Conservation (phyloP, 2,329 filamentous ascomycete genomes). For the Penicillium sp. region DNA sequence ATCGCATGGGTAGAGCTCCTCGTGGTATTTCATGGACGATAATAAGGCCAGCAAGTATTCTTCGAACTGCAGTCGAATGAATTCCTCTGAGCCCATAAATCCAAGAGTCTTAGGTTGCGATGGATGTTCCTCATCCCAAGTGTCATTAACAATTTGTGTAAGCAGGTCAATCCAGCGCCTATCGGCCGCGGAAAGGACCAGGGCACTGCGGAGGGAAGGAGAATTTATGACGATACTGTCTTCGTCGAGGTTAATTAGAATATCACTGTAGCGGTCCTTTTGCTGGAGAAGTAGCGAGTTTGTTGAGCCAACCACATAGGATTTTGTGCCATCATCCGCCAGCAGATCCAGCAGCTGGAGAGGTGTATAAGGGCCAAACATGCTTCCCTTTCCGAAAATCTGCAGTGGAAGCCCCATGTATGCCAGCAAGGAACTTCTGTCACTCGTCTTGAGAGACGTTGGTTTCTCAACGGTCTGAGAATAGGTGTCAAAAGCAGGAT, state of each 20-base stretch:
- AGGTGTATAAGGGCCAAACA: constrained; percentile 96
- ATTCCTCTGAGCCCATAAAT: constrained; percentile 93
- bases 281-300: constrained; percentile 93
- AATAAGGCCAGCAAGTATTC: constrained; percentile 90
- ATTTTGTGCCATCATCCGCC: constrained; percentile 91
- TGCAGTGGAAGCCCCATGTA: constrained; percentile 96
- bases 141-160: constrained; percentile 88
- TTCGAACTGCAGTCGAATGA: constrained; percentile 95
- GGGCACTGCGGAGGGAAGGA: constrained; percentile 68
- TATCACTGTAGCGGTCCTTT: constrained; percentile 92
- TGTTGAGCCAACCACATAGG: constrained; percentile 94
- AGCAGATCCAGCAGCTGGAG: constrained; percentile 92
- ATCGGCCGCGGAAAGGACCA: constrained; percentile 80
- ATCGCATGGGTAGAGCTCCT: constrained; percentile 55
- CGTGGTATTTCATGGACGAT: constrained; percentile 85
- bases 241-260: constrained; percentile 94
- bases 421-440: constrained; percentile 80
- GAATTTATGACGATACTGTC: constrained; percentile 81
- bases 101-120: constrained; percentile 88
- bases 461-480: constrained; percentile 72
- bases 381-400: constrained; percentile 90
- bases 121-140: constrained; percentile 92
- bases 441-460: constrained; percentile 85
- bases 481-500: constrained; percentile 85
- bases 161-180: constrained; percentile 95